phyloP scores from a whole-genome alignment of 1,139 yeast species.

The Geotrichum fermentans region DNA sequence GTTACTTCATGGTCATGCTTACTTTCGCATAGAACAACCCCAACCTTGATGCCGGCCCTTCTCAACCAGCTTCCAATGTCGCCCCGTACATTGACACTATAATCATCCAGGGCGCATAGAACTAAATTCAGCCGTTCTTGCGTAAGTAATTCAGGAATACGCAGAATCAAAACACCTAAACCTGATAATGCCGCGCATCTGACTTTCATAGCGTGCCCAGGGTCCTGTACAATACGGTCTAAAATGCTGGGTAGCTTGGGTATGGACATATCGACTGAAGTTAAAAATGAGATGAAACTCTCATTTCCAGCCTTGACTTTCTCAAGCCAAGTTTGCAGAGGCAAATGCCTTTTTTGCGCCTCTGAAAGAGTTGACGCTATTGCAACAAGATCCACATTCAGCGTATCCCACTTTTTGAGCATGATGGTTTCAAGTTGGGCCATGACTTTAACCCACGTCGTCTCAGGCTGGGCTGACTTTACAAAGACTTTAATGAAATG shows the following conservation, averaged over 20 bases:
- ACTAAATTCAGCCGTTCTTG: conserved; percentile 17
- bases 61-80: conserved; percentile 66
- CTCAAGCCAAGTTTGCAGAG: conserved; percentile 4
- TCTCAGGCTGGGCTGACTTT: not conserved
- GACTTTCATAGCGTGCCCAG: conserved; percentile 2
- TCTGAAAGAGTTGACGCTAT: conserved; percentile 4
- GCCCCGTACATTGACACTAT: conserved; percentile 38
- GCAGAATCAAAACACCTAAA: not conserved
- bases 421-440: conserved; percentile 9
- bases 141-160: not conserved
- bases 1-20: no score
- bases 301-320: conserved; percentile 4
- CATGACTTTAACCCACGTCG: not conserved
- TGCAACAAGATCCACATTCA: not conserved
- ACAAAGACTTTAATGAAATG: conserved; percentile 6
- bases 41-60: conserved; percentile 42
- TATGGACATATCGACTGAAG: not conserved
- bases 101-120: conserved; percentile 33
- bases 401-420: conserved; percentile 1
- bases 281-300: conserved; percentile 9
- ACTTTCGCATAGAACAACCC: no score
- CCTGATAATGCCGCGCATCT: conserved; percentile 10
- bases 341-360: not conserved
- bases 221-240: not conserved
- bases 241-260: not conserved